phyloP scores from a whole-genome alignment of 1,284 basidiomycete genomes.

The Cryptococcus jaspeensis region DNA sequence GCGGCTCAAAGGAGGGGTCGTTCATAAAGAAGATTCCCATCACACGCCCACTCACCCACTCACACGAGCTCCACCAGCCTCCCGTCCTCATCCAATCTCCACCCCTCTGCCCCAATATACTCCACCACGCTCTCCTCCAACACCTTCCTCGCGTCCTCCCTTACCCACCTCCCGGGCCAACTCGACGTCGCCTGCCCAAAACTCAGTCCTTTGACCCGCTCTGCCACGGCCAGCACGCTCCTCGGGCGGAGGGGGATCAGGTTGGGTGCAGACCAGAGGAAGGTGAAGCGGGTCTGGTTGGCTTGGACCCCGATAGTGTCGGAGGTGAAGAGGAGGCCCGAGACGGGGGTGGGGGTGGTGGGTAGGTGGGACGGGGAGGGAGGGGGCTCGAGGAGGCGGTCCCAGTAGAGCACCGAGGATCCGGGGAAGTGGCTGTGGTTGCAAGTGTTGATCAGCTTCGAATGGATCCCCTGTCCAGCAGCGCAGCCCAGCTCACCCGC shows the following conservation, averaged over 20 bases:
- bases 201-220: constrained; percentile 20
- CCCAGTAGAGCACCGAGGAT: constrained; percentile 47
- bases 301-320: constrained; percentile 50
- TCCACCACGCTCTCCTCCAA: constrained; percentile 32
- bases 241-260: constrained; percentile 46
- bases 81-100: constrained; percentile 24
- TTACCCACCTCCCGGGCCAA: constrained; percentile 44
- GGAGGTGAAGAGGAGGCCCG: constrained; percentile 40
- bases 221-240: constrained; percentile 29
- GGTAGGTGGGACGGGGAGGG: constrained; percentile 25
- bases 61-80: constrained; percentile 7
- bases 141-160: constrained; percentile 34
- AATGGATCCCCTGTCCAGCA: neutral
- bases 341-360: constrained; percentile 28
- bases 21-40: too few species aligned
- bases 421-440: constrained; percentile 46
- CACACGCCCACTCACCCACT: too few species aligned
- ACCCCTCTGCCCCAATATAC: constrained; percentile 39
- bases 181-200: constrained; percentile 42
- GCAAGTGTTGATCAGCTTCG: neutral
- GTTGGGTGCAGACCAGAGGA: constrained; percentile 50
- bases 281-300: constrained; percentile 43
- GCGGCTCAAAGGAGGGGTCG: too few species aligned
- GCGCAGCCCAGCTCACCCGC: constrained; percentile 37
- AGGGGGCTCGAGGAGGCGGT: constrained; percentile 38